Base-by-base conservation (phyloP, 805 yeast genomes). In the Candida sithepensis region DNA sequence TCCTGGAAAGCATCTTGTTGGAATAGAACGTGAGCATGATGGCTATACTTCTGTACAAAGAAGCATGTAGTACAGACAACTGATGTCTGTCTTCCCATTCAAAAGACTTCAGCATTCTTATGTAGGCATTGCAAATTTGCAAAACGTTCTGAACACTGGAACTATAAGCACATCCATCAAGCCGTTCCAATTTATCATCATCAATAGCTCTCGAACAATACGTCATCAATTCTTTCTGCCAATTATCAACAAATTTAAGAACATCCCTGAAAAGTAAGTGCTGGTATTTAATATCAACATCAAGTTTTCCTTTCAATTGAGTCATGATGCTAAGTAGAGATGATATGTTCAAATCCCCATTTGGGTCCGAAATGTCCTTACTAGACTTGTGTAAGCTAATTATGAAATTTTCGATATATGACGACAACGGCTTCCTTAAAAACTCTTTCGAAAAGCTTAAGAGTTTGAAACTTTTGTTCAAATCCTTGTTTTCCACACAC, bases 21-120 rank as follows among this genome's bases (percentile, higher is more conserved):
- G 83, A 70, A 60, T 87, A 82, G 32, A 63, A 62, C 26, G 78
- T 71, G 5, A 85, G 64, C 0, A 85, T 81, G 37, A 78, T 80
- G 1, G 91, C 80, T 14, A 88, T 76, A 19, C 82, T 73, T 50
- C 79, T 81, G 52, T 86, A 72, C 21, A 89, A 61, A 2, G 70
- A 63, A 0, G 94, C 84, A 45, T 81, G 75, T 2, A 86, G 59
- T 51, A 74, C 72, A 0, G 95, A 85, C 18, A 76, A 63, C 55
- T 89, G 91, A 44, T 70, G 72, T 42, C 73, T 75, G 59, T 86
- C 73, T 14, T 68, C 65, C 97, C 97, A 91, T 1, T 76, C 69
- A 39, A 88, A 73, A 3, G 72, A 73, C 14, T 72, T 72, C 40
- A 91, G 68, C n/a, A 87, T 71, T 4, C 70, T 66, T 19, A 87